Conservation (phyloP, 768 basidiomycete genomes). For the Kwoniella bestiolae region DNA sequence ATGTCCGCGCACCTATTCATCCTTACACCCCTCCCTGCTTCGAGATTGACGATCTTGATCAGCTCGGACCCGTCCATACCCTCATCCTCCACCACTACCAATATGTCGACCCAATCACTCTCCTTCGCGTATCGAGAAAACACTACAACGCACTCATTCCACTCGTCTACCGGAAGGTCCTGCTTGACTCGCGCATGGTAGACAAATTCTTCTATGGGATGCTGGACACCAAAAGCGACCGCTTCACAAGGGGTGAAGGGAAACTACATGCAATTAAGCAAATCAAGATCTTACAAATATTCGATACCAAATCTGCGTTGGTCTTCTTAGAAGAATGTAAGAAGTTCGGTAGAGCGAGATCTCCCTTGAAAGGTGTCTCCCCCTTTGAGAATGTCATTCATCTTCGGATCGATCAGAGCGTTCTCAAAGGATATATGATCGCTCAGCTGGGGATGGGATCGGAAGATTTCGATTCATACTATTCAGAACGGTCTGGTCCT, state of each 20-base stretch:
- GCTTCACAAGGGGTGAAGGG: not conserved
- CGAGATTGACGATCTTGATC: not conserved
- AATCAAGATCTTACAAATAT: not conserved
- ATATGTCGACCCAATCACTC: not conserved
- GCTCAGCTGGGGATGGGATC: not conserved
- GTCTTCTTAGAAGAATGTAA: not conserved
- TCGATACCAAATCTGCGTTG: not conserved
- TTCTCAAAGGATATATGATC: not conserved
- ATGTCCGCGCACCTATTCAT: too few species aligned
- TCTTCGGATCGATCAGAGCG: not conserved
- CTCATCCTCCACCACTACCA: not conserved
- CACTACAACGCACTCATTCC: slow-evolving; percentile 1
- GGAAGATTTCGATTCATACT: not conserved
- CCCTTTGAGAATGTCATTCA: not conserved
- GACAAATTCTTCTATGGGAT: not conserved
- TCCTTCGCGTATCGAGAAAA: not conserved
- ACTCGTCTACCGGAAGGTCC: not conserved
- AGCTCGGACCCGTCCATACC: not conserved
- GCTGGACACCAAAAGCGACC: not conserved
- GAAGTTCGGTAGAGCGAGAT: not conserved
- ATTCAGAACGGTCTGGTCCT: too few species aligned
- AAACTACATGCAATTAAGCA: not conserved
- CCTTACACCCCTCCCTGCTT: not conserved
- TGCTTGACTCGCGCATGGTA: not conserved
- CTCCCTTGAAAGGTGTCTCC: not conserved